A percentile compares a stretch with the other conserved stretches of the same genome.
phyloP scores from a whole-genome alignment of 208 protist genomes.

The Herpetomonas tarakana region DNA sequence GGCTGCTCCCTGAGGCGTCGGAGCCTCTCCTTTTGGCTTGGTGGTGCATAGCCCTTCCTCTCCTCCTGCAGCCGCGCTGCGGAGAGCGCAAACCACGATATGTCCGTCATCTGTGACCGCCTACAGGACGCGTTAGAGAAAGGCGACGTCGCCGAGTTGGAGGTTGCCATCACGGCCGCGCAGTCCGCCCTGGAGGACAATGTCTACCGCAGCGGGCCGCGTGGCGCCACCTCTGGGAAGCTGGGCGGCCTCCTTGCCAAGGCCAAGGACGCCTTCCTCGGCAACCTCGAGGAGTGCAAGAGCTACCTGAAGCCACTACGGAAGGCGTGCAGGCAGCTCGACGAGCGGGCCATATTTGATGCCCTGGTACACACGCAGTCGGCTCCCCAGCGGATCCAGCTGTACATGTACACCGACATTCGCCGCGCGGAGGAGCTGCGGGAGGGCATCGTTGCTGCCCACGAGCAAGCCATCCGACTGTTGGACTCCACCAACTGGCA shows the following conservation, averaged over 20 bases:
- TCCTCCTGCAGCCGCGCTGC: too few relatives aligned
- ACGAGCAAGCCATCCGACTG: slow-evolving; percentile 27
- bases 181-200: slow-evolving; percentile 24
- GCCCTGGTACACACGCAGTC: slow-evolving; percentile 36
- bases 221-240: slow-evolving; percentile 7
- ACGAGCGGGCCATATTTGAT: slow-evolving; percentile 45
- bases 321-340: slow-evolving; percentile 43
- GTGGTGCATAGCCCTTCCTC: too few relatives aligned
- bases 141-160: slow-evolving; percentile 62
- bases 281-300: slow-evolving; percentile 51
- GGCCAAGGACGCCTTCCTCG: slow-evolving; percentile 31
- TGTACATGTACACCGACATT: slow-evolving; percentile 74
- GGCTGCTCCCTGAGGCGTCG: too few relatives aligned
- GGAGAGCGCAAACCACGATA: too few relatives aligned
- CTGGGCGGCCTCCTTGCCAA: slow-evolving; percentile 18
- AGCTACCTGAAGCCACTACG: slow-evolving; percentile 57
- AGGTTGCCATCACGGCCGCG: slow-evolving; percentile 45
- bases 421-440: slow-evolving; percentile 51
- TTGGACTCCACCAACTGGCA: slow-evolving; percentile 33
- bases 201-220: slow-evolving; percentile 13
- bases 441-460: slow-evolving; percentile 34
- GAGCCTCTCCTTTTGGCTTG: too few relatives aligned
- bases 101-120: slow-evolving; percentile 13
- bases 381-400: slow-evolving; percentile 39
- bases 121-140: slow-evolving; percentile 49